Percentiles rank a stretch among this genome's conserved stretches.
phyloP scores from a whole-genome alignment of 2,329 filamentous ascomycete genomes.

The Parafenestella ontariensis region DNA sequence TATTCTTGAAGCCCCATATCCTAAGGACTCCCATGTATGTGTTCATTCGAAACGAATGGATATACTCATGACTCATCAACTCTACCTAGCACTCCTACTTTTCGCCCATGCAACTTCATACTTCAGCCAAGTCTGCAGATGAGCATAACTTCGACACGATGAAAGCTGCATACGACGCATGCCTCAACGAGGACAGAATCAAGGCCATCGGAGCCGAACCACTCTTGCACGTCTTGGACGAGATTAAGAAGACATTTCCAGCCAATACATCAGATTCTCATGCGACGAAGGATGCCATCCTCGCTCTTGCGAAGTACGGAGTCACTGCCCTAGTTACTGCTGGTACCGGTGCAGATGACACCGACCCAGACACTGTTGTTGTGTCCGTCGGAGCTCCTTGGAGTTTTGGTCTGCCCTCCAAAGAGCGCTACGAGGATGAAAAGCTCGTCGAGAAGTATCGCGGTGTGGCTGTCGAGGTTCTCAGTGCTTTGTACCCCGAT shows the following conservation, averaged over 20 bases:
- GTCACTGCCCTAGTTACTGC: slow-evolving; percentile 43
- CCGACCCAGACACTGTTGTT: slow-evolving; percentile 62
- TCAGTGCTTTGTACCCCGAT: slow-evolving; percentile 30
- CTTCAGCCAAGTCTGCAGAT: slow-evolving; percentile 55
- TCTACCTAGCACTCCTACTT: slow-evolving; percentile 57
- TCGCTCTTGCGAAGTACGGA: slow-evolving; percentile 57
- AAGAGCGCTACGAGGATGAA: slow-evolving; percentile 46
- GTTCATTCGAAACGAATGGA: background rate
- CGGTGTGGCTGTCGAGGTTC: slow-evolving; percentile 29
- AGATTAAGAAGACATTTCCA: slow-evolving; percentile 49
- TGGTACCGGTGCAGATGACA: slow-evolving; percentile 55
- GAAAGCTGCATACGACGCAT: slow-evolving; percentile 69
- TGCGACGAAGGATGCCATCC: slow-evolving; percentile 54
- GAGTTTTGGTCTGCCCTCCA: slow-evolving; percentile 51
- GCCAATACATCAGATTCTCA: slow-evolving; percentile 9
- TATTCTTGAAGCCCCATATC: slow-evolving; percentile 67
- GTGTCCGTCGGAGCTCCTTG: slow-evolving; percentile 59
- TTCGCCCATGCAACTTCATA: slow-evolving; percentile 48
- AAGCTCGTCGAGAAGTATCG: slow-evolving; percentile 42
- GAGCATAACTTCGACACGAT: slow-evolving; percentile 71
- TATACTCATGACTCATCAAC: background rate
- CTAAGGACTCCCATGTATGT: slow-evolving; percentile 30
- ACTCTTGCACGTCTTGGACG: slow-evolving; percentile 62
- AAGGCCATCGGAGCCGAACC: slow-evolving; percentile 63
- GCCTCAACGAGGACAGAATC: slow-evolving; percentile 67